Evolutionary conservation across 306 rosid species (phyloP).

Genomic region (Glycine latifolia): DNA sequence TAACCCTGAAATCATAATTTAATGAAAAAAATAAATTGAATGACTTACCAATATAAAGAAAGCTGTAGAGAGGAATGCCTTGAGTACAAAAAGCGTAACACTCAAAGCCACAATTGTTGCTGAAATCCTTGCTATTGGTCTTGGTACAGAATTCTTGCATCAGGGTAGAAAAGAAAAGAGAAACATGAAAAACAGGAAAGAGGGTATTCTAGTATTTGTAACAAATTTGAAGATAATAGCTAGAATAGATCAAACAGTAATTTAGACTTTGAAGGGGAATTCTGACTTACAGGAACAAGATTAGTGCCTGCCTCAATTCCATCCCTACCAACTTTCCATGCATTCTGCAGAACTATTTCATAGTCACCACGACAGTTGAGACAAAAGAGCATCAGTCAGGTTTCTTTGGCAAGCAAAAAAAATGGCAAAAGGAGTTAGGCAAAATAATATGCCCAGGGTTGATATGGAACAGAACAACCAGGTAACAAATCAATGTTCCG

Average conservation of each 20-base stretch:
- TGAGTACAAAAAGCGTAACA: constrained; percentile 67
- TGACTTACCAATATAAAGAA: constrained; percentile 52
- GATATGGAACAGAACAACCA: constrained; percentile 5
- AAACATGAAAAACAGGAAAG: constrained; percentile 3
- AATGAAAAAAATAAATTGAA: constrained; percentile 13
- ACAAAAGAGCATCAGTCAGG: constrained; percentile 6
- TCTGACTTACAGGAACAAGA: constrained; percentile 58
- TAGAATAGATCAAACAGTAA: constrained; percentile 26
- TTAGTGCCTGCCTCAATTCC: constrained; percentile 75
- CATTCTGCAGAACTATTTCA: constrained; percentile 72
- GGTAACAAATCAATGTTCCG: neutral
- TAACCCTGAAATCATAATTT: constrained; percentile 33
- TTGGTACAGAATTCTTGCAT: constrained; percentile 53
- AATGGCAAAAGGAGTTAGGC: neutral
- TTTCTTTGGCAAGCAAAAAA: constrained; percentile 2
- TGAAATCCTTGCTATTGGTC: constrained; percentile 58
- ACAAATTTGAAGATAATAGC: constrained; percentile 7
- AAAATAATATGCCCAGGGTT: neutral
- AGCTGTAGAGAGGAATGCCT: constrained; percentile 55
- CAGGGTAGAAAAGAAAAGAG: neutral
- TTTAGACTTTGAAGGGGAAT: constrained; percentile 27
- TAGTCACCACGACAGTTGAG: constrained; percentile 31
- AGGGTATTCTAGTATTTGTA: constrained; percentile 10
- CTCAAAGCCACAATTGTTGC: constrained; percentile 68
- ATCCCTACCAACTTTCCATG: constrained; percentile 79